Evolutionary conservation across 352 stramenopile genomes (phyloP), one percentile per base, ranked within the genome.

Genomic region (Phytophthora melonis): DNA sequence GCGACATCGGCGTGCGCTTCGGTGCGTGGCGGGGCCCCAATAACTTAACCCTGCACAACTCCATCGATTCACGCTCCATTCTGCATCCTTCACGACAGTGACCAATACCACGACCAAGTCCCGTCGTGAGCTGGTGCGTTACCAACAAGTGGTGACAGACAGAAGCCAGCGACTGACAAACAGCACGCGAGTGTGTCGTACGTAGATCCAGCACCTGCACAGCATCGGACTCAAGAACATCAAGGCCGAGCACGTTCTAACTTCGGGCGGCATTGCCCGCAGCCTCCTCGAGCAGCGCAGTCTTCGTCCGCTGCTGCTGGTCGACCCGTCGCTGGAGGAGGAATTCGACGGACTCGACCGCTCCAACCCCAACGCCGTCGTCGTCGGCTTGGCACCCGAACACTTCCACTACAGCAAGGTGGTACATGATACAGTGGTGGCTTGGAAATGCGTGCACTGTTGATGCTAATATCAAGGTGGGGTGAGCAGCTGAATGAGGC

Each of bases 51-150:
- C 27, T 32, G 27, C 27, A 32, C 27, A 5, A 32, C 27, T 32
- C 27, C 27, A 32, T 32, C 27, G 27, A 32, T 32, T 32, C 27
- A 32, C 27, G 27, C 27, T 32, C 27, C 27, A 6, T 63, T 68
- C 7, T 47, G 21, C 6, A 3, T 39, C 30, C 19, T 64, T 13
- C 23, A 9, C 23, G 55, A 32, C 43, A 91, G 84, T 91, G 60
- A 90, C 78, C n/a, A 91, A 91, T 59, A 91, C 82, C n/a, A 91
- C 84, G 39, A 91, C 82, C 62, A 90, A 89, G 52, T 91, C 79
- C 39, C 66, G 76, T 19, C 59, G 66, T 7, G 68, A 85, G 36
- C 54, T 91, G 67, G 84, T 89, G 45, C 50, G 62, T 56, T 13
- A 39, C 23, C 23, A n/a, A 23, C 27, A 19, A 3, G 2, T 9